Conservation (phyloP, 805 yeast genomes). For the Spathaspora girioi region DNA sequence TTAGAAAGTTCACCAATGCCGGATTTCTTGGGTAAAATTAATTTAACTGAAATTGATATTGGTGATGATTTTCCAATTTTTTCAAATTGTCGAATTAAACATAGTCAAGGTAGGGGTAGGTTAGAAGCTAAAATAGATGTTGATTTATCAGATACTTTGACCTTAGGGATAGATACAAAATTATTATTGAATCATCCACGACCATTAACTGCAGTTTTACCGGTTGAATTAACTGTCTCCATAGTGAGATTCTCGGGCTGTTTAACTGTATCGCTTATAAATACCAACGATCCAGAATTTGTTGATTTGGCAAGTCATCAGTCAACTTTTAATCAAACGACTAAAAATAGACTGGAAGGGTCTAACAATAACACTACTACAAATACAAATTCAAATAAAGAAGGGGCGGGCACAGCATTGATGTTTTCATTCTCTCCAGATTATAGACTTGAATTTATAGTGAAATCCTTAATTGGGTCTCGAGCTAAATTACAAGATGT, state of each 20-base stretch:
- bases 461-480: slow-evolving; percentile 89
- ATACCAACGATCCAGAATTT: slow-evolving; percentile 37
- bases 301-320: slow-evolving; percentile 8
- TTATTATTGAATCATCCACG: slow-evolving; percentile 77
- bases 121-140: slow-evolving; percentile 88
- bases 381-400: slow-evolving; percentile 8
- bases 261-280: slow-evolving; percentile 68
- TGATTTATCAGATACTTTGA: slow-evolving; percentile 80
- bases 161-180: slow-evolving; percentile 81
- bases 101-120: slow-evolving; percentile 47
- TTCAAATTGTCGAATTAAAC: slow-evolving; percentile 82
- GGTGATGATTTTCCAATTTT: slow-evolving; percentile 96
- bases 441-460: slow-evolving; percentile 81
- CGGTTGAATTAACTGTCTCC: slow-evolving; percentile 80
- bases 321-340: background rate
- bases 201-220: slow-evolving; percentile 80
- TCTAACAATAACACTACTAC: slow-evolving; percentile 6
- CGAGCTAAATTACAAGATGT: slow-evolving; percentile 88
- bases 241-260: slow-evolving; percentile 90
- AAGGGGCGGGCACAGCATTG: slow-evolving; percentile 57
- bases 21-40: slow-evolving; percentile 73
- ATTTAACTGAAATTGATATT: slow-evolving; percentile 81
- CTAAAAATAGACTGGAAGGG: background rate
- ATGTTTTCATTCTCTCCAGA: slow-evolving; percentile 91
- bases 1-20: slow-evolving; percentile 65